Percentiles rank a stretch among this genome's conserved stretches.
Conservation (phyloP, 2,329 filamentous ascomycete species). For the Aspergillus alliaceus region DNA sequence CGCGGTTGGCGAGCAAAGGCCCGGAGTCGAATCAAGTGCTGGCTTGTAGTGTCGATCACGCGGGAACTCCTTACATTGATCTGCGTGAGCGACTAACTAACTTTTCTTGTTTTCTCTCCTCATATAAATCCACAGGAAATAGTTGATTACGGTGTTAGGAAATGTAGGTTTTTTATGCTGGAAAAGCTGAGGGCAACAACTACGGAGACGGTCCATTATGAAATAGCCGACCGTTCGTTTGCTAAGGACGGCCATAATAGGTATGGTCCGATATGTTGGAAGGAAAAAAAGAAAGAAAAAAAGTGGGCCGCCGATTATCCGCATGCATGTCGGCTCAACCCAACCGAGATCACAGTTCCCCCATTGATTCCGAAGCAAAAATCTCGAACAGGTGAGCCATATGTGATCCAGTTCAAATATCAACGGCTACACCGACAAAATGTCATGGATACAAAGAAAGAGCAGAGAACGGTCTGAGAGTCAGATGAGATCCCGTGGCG, state of each 20-base stretch:
- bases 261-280: too few species aligned
- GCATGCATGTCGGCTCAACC: background rate
- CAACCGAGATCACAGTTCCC: background rate
- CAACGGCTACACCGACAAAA: constrained; percentile 1
- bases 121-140: background rate
- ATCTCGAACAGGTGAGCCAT: background rate
- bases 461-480: background rate
- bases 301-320: background rate
- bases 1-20: constrained; percentile 14
- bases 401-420: background rate
- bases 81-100: constrained; percentile 12
- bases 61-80: constrained; percentile 27
- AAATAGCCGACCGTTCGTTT: background rate
- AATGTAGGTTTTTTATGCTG: too few species aligned
- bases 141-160: background rate
- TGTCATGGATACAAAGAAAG: background rate
- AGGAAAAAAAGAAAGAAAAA: background rate
- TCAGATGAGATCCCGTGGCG: constrained; percentile 4
- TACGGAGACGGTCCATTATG: background rate
- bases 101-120: background rate
- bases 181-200: background rate
- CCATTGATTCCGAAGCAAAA: background rate
- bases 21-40: constrained; percentile 8
- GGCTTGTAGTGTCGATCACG: constrained; percentile 23
- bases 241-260: too few species aligned